Percentiles rank a stretch among this genome's conserved stretches.
These are phyloP conservation scores for Ascochyta lentis DNA, from an alignment of 2,329 filamentous ascomycete species.

Conservation along the genomic window DNA sequence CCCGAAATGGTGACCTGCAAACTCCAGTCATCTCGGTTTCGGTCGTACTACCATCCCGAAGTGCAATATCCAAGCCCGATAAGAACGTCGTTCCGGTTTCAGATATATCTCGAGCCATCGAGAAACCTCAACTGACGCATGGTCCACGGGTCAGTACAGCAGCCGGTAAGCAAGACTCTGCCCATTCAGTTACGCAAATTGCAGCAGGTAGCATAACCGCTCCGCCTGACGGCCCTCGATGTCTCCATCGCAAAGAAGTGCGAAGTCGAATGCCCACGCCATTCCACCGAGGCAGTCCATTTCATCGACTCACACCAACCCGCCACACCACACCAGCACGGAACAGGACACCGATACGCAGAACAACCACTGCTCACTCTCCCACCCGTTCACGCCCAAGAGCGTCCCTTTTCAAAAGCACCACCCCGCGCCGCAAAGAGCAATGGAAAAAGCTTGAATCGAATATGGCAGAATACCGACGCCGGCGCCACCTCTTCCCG, in stretches of 20 bases:
- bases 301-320: not conserved
- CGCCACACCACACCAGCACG: not conserved
- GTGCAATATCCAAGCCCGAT: not conserved
- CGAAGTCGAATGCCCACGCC: not conserved
- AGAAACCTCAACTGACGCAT: too few species aligned
- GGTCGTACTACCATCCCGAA: not conserved
- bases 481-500: not conserved
- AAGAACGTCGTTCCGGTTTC: too few species aligned
- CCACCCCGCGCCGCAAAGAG: not conserved
- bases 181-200: too few species aligned
- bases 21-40: not conserved
- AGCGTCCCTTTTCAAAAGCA: not conserved
- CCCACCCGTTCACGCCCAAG: not conserved
- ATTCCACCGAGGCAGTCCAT: not conserved
- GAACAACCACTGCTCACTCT: too few species aligned
- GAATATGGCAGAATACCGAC: not conserved
- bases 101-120: too few species aligned
- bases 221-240: not conserved
- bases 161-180: too few species aligned
- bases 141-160: too few species aligned
- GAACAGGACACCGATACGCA: not conserved
- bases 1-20: not conserved
- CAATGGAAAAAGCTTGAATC: not conserved
- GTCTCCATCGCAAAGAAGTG: not conserved
- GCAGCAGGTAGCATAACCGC: not conserved